phyloP scores from a whole-genome alignment of 2,329 filamentous ascomycete genomes.

The Paecilomyces fulvus region DNA sequence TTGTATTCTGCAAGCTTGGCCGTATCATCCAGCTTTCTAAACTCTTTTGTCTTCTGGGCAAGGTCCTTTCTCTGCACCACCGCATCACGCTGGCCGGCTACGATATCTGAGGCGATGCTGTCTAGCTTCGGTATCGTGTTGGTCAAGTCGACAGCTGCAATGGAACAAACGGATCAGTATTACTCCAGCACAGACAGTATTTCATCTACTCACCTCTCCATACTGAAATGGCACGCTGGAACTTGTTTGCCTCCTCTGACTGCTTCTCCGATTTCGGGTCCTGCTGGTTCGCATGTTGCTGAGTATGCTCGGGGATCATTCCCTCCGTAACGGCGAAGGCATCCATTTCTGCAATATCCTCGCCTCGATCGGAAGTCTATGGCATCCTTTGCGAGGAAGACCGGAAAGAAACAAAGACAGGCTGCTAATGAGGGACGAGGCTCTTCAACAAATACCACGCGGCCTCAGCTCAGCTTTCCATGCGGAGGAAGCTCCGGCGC shows the following conservation, averaged over 20 bases:
- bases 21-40: slow-evolving; percentile 83
- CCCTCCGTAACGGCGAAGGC: slow-evolving; percentile 34
- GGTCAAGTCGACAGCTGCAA: slow-evolving; percentile 73
- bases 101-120: slow-evolving; percentile 88
- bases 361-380: not conserved
- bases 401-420: not conserved
- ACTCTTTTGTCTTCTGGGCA: slow-evolving; percentile 98
- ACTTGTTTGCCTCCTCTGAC: slow-evolving; percentile 70
- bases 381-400: slow-evolving; percentile 1
- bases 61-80: slow-evolving; percentile 92
- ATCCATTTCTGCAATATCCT: slow-evolving; percentile 27
- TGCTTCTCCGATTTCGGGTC: slow-evolving; percentile 20
- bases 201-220: slow-evolving; percentile 67
- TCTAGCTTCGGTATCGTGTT: slow-evolving; percentile 78
- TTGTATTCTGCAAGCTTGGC: slow-evolving; percentile 85
- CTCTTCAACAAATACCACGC: not conserved
- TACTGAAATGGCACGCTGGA: slow-evolving; percentile 88
- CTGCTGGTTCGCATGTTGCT: slow-evolving; percentile 17
- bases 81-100: slow-evolving; percentile 87
- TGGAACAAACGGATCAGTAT: slow-evolving; percentile 3
- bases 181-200: slow-evolving; percentile 2
- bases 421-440: not conserved
- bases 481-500: slow-evolving; percentile 14
- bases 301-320: slow-evolving; percentile 23
- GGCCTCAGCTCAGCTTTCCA: slow-evolving; percentile 3